A percentile compares a stretch with the other conserved stretches of the same genome.
Conservation (phyloP, 306 rosid species). For the Corylus avellana region DNA sequence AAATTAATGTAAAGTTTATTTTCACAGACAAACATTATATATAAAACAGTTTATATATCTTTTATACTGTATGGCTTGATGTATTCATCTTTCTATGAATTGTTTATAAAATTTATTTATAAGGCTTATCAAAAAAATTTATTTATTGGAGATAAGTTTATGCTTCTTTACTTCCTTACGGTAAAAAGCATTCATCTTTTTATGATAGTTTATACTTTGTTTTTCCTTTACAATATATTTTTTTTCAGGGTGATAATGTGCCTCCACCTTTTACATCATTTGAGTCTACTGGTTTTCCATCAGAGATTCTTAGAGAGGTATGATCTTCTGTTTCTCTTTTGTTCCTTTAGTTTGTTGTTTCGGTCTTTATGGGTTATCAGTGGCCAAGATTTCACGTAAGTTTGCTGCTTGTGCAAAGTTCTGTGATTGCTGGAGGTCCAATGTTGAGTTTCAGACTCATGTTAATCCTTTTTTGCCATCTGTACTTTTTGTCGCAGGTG, state of each 20-base stretch:
- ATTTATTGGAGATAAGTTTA: background rate
- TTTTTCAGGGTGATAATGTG: slow-evolving; percentile 79
- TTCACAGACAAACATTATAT: background rate
- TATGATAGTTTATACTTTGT: slow-evolving; percentile 1
- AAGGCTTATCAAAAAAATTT: background rate
- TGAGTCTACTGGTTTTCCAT: slow-evolving; percentile 75
- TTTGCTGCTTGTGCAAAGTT: slow-evolving; percentile 48
- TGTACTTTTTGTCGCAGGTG: slow-evolving; percentile 98
- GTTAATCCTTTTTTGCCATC: slow-evolving; percentile 67
- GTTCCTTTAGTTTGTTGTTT: slow-evolving; percentile 2
- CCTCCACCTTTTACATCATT: slow-evolving; percentile 78
- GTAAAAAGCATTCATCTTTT: slow-evolving; percentile 6
- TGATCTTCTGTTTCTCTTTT: slow-evolving; percentile 22
- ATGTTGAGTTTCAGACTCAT: slow-evolving; percentile 73
- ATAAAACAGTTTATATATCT: background rate
- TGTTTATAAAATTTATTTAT: background rate
- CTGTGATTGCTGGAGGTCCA: slow-evolving; percentile 80
- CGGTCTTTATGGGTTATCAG: slow-evolving; percentile 24
- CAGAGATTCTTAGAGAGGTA: slow-evolving; percentile 99
- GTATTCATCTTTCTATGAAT: background rate
- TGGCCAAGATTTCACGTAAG: slow-evolving; percentile 42
- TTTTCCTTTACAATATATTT: background rate
- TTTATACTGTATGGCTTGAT: background rate
- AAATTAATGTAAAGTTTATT: background rate
- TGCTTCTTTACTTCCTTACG: background rate